Evolutionary conservation across 1,139 yeast species (phyloP).

Genomic region (Protomyces inundatus): DNA sequence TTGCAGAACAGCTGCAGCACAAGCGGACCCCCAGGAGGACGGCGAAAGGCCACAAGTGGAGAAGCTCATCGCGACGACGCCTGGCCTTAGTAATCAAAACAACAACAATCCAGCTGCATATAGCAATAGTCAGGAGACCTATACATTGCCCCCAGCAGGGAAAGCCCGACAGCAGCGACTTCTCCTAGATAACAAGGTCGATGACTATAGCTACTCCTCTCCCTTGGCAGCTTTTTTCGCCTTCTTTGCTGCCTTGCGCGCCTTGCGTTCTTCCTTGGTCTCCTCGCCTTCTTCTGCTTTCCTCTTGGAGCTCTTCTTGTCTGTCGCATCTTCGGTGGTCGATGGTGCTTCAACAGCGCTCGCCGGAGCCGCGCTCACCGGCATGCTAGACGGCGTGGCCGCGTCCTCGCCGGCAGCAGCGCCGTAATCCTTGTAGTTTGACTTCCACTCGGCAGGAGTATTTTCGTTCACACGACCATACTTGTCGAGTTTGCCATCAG

Average conservation of each 20-base stretch:
- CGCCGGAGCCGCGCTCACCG: conserved; percentile 31
- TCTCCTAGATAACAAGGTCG: neutral
- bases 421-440: conserved; percentile 69
- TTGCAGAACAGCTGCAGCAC: neutral
- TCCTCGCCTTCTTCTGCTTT: conserved; percentile 36
- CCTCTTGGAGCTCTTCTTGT: conserved; percentile 29
- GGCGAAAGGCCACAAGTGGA: too few species aligned
- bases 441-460: conserved; percentile 92
- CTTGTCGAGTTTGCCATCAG: conserved; percentile 95
- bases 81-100: too few species aligned
- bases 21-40: too few species aligned
- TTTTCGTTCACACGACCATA: conserved; percentile 87
- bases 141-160: too few species aligned
- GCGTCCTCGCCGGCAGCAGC: conserved; percentile 40
- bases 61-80: too few species aligned
- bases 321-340: conserved; percentile 40
- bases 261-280: conserved; percentile 48
- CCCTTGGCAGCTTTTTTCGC: conserved; percentile 59
- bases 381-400: conserved; percentile 33
- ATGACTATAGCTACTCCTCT: conserved; percentile 34
- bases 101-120: too few species aligned
- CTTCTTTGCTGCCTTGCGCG: conserved; percentile 62
- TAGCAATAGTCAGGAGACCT: too few species aligned
- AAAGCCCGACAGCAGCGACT: too few species aligned
- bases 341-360: conserved; percentile 43